Base-by-base conservation (phyloP, 2,329 filamentous ascomycete species). In the Paecilomyces sp. region DNA sequence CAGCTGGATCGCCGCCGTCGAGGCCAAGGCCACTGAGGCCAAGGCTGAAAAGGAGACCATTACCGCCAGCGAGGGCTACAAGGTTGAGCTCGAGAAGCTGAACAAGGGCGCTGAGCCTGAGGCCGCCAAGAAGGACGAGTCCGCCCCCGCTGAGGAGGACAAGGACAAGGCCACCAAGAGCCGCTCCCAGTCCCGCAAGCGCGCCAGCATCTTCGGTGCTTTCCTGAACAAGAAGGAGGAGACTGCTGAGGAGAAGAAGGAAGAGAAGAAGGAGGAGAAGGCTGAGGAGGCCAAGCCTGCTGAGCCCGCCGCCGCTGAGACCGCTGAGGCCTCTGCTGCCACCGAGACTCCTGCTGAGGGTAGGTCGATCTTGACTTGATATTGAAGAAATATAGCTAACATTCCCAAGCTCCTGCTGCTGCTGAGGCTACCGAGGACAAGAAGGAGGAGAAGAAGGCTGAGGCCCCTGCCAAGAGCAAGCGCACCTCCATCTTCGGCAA, bases 1-100 rank as follows among this genome's bases (percentile, higher is more conserved):
- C 77, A 91, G 89, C 83, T 97, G 94, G 94, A 85, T 96, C 70
- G 80, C 86, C 63, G 89, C 92, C 71, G 76, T 96, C 68, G 92
- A 94, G 85, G 79, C 84, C 70, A 91, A 92, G 82, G 85, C 90
- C 57, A 83, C 87, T 57, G 91, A 96, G 80, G 92, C 91, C 70
- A 95, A 94, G 84, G 88, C 88, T 69, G 80, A 90, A 60, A 88
- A 87, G 71, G 82, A 89, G 65, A 83, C 83, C 59, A 84, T 97
- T 68, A 84, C 85, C 64, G 86, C 88, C 77, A 88, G 87, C 69
- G 92, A 96, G 77, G 85, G 85, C 61, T 99, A 96, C 88, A 97
- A 96, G 87, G 82, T 85, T 69, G 87, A 90, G 65, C 78, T 94
- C 22, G 89, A 92, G 80, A 88, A 87, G 77, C 80, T 87, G 67